Percentiles rank a stretch among this genome's conserved stretches.
These are phyloP conservation scores for Glomus cerebriforme DNA, from an alignment of 192 early-diverging fungal species.

Conservation along the genomic window DNA sequence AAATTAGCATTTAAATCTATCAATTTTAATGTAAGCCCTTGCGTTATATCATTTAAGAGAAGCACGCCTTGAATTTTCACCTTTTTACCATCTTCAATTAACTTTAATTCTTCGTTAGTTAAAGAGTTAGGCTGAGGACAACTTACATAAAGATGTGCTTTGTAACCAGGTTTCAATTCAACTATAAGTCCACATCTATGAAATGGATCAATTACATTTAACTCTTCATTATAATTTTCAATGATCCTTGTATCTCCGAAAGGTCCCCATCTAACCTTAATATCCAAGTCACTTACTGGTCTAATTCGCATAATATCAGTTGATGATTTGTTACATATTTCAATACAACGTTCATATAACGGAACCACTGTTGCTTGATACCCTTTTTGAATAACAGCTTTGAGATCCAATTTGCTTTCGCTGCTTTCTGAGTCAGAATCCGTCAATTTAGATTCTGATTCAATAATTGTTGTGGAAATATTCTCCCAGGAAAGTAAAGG, in stretches of 20 bases:
- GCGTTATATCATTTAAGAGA: constrained; percentile 57
- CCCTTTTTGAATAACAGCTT: constrained; percentile 33
- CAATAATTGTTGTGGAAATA: background rate
- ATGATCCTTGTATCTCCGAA: constrained; percentile 24
- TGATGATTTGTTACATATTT: constrained; percentile 21
- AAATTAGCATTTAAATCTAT: constrained; percentile 63
- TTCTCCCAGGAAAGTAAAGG: constrained; percentile 24
- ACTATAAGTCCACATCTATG: constrained; percentile 47
- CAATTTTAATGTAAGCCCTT: constrained; percentile 53
- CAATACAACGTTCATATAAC: constrained; percentile 29
- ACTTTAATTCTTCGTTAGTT: constrained; percentile 36
- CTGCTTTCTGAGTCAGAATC: background rate
- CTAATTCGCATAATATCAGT: constrained; percentile 31
- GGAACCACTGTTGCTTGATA: constrained; percentile 1
- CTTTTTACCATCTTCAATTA: constrained; percentile 55
- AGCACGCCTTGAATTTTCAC: constrained; percentile 59
- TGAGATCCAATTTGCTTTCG: background rate
- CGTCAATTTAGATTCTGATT: background rate
- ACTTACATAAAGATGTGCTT: constrained; percentile 49
- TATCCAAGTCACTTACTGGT: constrained; percentile 39
- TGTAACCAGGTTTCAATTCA: constrained; percentile 47
- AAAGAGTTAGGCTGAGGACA: constrained; percentile 55
- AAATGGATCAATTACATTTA: constrained; percentile 26
- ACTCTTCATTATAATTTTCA: constrained; percentile 28
- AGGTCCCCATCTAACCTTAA: constrained; percentile 33